Percentiles rank a stretch among this genome's conserved stretches.
phyloP scores from a whole-genome alignment of 768 basidiomycete species.

The Mycena chlorophos region DNA sequence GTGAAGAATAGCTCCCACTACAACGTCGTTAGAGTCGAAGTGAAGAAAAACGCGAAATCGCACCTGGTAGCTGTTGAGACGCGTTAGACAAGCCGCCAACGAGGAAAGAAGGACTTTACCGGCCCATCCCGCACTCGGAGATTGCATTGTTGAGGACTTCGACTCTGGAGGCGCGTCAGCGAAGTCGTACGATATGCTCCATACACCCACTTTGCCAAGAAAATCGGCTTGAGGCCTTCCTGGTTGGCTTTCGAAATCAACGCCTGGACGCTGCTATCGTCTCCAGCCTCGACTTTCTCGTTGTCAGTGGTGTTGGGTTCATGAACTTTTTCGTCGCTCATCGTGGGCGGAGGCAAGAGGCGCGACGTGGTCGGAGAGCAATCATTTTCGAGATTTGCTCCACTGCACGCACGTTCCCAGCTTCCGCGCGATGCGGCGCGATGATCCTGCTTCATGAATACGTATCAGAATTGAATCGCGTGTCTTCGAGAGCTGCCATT shows the following conservation, averaged over 20 bases:
- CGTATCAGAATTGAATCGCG: no score
- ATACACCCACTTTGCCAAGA: slow-evolving; percentile 18
- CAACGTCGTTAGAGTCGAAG: neutral
- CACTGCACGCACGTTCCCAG: no score
- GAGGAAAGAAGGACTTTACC: slow-evolving; percentile 5
- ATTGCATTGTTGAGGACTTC: slow-evolving; percentile 19
- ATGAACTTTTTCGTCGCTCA: slow-evolving; percentile 11
- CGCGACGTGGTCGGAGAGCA: neutral
- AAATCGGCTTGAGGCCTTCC: slow-evolving; percentile 21
- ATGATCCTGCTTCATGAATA: no score
- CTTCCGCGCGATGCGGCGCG: no score
- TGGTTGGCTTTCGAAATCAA: slow-evolving; percentile 9
- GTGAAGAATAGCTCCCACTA: slow-evolving; percentile 20
- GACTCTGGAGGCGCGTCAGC: slow-evolving; percentile 4
- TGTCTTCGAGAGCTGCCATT: no score
- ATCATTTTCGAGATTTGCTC: no score
- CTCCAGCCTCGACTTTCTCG: slow-evolving; percentile 4
- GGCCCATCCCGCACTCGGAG: slow-evolving; percentile 19
- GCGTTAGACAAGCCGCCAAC: neutral
- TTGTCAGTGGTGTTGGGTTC: neutral
- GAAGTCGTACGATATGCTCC: neutral
- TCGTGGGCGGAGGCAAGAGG: neutral
- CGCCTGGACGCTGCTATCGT: slow-evolving; percentile 16
- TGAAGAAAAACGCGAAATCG: neutral
- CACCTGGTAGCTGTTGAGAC: slow-evolving; percentile 16